Evolutionary conservation across 108 stramenopile species (phyloP).

Genomic region (Stephanodiscus minutulus): DNA sequence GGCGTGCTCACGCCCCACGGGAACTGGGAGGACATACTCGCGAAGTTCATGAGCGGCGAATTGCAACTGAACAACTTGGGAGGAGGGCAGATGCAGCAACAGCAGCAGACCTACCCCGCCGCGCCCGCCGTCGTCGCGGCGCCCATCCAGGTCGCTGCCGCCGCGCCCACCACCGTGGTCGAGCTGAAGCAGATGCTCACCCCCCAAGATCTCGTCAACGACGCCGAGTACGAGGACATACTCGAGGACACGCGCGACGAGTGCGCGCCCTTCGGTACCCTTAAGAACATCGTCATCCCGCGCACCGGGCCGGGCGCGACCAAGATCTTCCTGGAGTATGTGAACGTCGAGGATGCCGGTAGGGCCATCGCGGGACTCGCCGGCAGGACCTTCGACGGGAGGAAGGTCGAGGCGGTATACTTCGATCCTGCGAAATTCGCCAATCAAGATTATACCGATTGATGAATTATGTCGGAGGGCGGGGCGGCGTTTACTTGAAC

Average conservation of each 20-base stretch:
- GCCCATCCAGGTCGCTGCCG: slow-evolving; percentile 15
- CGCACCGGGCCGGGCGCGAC: slow-evolving; percentile 75
- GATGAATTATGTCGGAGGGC: slow-evolving; percentile 52
- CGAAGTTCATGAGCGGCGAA: slow-evolving; percentile 88
- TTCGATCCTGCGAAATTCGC: slow-evolving; percentile 81
- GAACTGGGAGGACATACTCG: slow-evolving; percentile 95
- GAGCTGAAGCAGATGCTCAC: slow-evolving; percentile 92
- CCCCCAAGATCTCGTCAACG: slow-evolving; percentile 76
- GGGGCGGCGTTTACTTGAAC: slow-evolving; percentile 61
- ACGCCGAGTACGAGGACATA: slow-evolving; percentile 87
- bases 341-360: slow-evolving; percentile 66
- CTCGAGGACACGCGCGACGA: slow-evolving; percentile 93
- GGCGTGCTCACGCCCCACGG: slow-evolving; percentile 86
- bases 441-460: slow-evolving; percentile 49
- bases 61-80: slow-evolving; percentile 51
- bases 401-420: slow-evolving; percentile 69
- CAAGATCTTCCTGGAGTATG: slow-evolving; percentile 86
- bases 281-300: slow-evolving; percentile 83
- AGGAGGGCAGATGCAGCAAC: slow-evolving; percentile 22
- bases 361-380: slow-evolving; percentile 74
- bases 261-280: slow-evolving; percentile 86
- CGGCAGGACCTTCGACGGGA: slow-evolving; percentile 87
- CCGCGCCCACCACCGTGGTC: slow-evolving; percentile 68
- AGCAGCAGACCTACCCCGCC: slow-evolving; percentile 19
- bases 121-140: slow-evolving; percentile 36